Percentiles rank a stretch among this genome's conserved stretches.
Conservation (phyloP, 345 rosid species). For the Ceriops decandra region DNA sequence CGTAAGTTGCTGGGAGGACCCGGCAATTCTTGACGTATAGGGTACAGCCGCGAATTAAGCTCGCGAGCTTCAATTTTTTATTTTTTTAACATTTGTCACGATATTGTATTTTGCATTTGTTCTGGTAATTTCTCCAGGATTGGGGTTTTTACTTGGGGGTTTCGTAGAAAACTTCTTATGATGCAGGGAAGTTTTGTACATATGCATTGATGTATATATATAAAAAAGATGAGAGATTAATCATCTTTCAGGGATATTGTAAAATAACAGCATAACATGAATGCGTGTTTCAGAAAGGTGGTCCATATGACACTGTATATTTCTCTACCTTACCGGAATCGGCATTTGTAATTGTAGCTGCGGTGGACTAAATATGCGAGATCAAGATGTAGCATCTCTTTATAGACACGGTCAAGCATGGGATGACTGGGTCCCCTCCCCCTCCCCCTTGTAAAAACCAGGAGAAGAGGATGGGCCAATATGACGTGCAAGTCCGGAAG, state of each 20-base stretch:
- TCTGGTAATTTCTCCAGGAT: slow-evolving; percentile 6
- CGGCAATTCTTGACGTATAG: background rate
- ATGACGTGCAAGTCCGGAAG: too few species aligned
- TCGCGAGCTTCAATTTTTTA: slow-evolving; percentile 19
- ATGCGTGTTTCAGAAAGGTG: background rate
- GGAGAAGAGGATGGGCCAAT: too few species aligned
- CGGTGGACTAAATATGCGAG: too few species aligned
- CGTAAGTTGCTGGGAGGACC: slow-evolving; percentile 11
- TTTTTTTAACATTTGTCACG: background rate
- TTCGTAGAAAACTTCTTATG: background rate
- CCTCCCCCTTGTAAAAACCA: too few species aligned
- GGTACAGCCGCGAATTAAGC: background rate
- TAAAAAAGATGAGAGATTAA: background rate
- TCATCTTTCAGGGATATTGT: background rate
- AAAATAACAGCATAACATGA: background rate
- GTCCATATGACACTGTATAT: background rate
- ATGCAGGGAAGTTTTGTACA: background rate
- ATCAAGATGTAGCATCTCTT: too few species aligned
- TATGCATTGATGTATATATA: background rate
- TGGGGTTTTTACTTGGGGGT: slow-evolving; percentile 8
- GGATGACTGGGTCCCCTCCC: too few species aligned
- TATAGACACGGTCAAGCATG: too few species aligned
- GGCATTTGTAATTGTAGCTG: too few species aligned
- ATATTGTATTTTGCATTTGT: slow-evolving; percentile 17
- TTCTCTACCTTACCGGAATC: too few species aligned